A percentile compares a stretch with the other conserved stretches of the same genome.
phyloP scores from a whole-genome alignment of 306 rosid species.

The Lotus japonicus region DNA sequence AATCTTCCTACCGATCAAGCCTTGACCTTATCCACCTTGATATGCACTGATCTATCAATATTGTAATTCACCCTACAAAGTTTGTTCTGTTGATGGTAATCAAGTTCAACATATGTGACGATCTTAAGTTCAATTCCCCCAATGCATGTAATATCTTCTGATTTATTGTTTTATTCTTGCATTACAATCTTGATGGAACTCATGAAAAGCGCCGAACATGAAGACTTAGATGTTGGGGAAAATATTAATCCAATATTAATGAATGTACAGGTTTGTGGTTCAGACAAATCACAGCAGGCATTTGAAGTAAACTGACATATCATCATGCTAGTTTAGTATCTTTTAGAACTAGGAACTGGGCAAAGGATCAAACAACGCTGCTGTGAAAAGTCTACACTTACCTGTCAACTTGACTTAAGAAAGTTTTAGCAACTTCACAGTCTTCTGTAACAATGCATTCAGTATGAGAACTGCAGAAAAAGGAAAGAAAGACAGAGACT shows the following conservation, averaged over 20 bases:
- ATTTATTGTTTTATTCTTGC: background rate
- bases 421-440: constrained; percentile 50
- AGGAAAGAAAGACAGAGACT: background rate
- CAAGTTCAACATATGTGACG: background rate
- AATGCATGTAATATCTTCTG: background rate
- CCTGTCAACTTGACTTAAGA: constrained; percentile 77
- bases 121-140: too few species aligned
- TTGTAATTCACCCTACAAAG: too few species aligned
- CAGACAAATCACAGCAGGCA: background rate
- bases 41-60: too few species aligned
- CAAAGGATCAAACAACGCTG: background rate
- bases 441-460: constrained; percentile 82
- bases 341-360: background rate
- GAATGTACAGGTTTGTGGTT: background rate
- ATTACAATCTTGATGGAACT: background rate
- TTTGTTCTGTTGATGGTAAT: too few species aligned
- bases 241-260: too few species aligned
- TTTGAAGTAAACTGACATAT: background rate
- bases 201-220: background rate
- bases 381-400: constrained; percentile 3
- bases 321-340: background rate
- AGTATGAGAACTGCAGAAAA: constrained; percentile 64
- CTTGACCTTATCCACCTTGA: too few species aligned
- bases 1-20: too few species aligned
- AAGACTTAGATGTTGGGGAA: background rate